Evolutionary conservation across 2,329 filamentous ascomycete genomes (phyloP).

Genomic region (Calonectria fujianensis): DNA sequence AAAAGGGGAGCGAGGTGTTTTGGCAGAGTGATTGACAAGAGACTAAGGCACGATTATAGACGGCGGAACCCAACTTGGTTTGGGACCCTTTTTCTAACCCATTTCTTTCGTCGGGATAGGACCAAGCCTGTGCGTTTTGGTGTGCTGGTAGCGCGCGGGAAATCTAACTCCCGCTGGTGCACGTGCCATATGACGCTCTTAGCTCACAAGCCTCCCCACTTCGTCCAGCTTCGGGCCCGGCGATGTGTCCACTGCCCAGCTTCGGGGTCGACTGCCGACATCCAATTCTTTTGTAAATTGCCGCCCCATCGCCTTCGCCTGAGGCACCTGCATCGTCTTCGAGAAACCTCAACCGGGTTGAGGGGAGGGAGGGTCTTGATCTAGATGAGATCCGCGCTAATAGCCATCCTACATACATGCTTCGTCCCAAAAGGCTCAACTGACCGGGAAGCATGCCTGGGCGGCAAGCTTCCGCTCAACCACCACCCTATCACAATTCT

Average conservation of each 20-base stretch:
- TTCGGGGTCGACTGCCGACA: conserved; percentile 26
- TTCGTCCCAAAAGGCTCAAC: conserved; percentile 2
- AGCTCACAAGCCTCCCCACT: conserved; percentile 44
- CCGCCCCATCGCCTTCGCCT: conserved; percentile 19
- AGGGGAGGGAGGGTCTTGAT: not conserved
- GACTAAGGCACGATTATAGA: conserved; percentile 26
- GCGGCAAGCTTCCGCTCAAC: conserved; percentile 18
- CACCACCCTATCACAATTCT: not conserved
- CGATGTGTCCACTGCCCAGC: conserved; percentile 13
- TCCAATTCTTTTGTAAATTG: conserved; percentile 19
- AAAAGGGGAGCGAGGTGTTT: conserved; percentile 17
- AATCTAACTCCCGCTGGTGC: conserved; percentile 50
- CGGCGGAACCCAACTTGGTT: conserved; percentile 35
- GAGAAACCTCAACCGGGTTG: conserved; percentile 11
- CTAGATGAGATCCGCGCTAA: conserved; percentile 20
- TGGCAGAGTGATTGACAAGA: conserved; percentile 30
- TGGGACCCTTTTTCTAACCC: conserved; percentile 34
- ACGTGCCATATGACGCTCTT: conserved; percentile 48
- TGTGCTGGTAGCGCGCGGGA: conserved; percentile 41
- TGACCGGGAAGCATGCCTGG: not conserved
- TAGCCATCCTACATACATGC: conserved; percentile 1
- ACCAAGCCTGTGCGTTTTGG: conserved; percentile 33
- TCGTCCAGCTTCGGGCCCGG: conserved; percentile 26
- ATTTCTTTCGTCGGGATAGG: conserved; percentile 14
- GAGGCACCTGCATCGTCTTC: conserved; percentile 19